These are phyloP conservation scores for Aspergillus hiratsukae DNA, from an alignment of 2,329 filamentous ascomycete genomes.

Conservation along the genomic window DNA sequence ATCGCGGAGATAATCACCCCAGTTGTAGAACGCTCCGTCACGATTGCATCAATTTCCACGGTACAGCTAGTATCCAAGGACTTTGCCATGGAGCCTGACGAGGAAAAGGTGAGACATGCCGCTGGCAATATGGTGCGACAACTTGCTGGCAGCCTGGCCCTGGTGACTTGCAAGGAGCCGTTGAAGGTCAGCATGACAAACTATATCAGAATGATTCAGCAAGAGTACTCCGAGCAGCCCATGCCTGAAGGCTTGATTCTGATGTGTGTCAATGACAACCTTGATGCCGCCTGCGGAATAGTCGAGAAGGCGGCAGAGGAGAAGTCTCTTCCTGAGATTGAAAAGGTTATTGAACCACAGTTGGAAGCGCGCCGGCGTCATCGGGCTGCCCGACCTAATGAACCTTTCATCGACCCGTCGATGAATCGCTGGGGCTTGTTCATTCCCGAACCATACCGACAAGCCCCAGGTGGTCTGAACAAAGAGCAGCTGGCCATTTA, in stretches of 20 bases:
- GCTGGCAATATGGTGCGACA: conserved; percentile 94
- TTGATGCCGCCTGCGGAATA: conserved; percentile 86
- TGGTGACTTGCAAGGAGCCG: conserved; percentile 98
- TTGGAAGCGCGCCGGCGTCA: conserved; percentile 74
- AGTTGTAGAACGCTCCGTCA: conserved; percentile 94
- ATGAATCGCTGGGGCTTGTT: conserved; percentile 90
- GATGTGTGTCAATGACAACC: conserved; percentile 98
- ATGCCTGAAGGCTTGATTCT: conserved; percentile 92
- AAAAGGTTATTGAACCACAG: conserved; percentile 82
- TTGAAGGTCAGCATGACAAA: conserved; percentile 95
- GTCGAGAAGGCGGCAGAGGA: conserved; percentile 96
- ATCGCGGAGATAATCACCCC: conserved; percentile 96
- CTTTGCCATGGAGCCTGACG: conserved; percentile 87
- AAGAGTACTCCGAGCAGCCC: conserved; percentile 60
- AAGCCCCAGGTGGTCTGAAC: conserved; percentile 78
- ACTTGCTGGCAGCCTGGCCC: conserved; percentile 84
- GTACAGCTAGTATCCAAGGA: conserved; percentile 95
- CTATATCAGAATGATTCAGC: conserved; percentile 83
- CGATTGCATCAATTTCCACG: conserved; percentile 94
- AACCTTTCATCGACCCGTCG: conserved; percentile 75
- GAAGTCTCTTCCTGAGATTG: conserved; percentile 87
- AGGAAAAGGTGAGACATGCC: conserved; percentile 77
- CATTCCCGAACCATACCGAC: conserved; percentile 88
- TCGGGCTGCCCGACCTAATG: conserved; percentile 68
- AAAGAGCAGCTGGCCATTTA: conserved; percentile 93